Evolutionary conservation across 306 rosid genomes (phyloP), one percentile per base, ranked within the genome.

Genomic region (Begonia fuchsioides): DNA sequence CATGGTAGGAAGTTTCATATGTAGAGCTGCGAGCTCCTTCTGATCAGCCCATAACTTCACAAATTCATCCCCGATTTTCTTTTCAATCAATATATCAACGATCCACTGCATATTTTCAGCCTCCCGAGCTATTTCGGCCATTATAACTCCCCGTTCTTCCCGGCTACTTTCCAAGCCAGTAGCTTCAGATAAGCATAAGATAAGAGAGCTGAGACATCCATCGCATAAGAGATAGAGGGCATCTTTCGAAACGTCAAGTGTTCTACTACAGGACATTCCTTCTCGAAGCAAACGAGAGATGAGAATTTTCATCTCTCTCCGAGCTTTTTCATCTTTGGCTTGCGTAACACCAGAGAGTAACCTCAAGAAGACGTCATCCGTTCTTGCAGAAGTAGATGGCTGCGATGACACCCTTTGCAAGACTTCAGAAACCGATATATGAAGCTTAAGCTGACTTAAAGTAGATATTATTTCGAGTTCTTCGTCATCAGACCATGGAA

Each of bases 101-200:
- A 86, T 75, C 96, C 96, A 86, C 51, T 79, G 94, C 55, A 86
- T 74, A 50, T 82, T 86, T 64, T 82, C 96, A 10, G 90, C 96
- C 68, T 82, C 94, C 10, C 94, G 81, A 48, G 80, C 67, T 63
- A 86, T 86, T 64, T 86, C 92, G 2, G 72, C 66, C 75, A 81
- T 79, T 51, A 82, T 67, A 72, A 44, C 68, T 47, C 83, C 83
- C 10, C 88, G 56, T 43, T 76, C 82, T 18, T 58, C 73, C 51
- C 19, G 69, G 60, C 43, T 45, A 5, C 72, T 80, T 3, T 53
- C 65, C 1, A 18, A 2, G 32, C 62, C 8, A 4, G 74, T 56
- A 44, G 90, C 90, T 70, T 86, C 88, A 0, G 93, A 76, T 58
- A 82, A 66, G 67, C 96, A 72, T 20, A 74, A 52, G 15, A 57